Conservation (phyloP, 75 land plant species). For the Cupressus sempervirens region DNA sequence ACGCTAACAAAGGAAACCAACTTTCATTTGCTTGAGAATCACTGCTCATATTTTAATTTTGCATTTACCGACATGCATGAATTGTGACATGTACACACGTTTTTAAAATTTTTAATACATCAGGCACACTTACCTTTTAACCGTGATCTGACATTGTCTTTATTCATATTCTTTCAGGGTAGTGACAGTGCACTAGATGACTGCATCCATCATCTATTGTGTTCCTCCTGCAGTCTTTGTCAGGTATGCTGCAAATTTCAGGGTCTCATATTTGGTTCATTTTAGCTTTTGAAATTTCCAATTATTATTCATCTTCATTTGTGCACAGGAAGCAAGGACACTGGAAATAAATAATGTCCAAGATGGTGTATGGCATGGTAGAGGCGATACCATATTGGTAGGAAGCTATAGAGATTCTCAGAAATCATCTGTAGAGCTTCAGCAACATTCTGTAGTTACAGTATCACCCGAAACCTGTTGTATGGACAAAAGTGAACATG, state of each 20-base stretch:
- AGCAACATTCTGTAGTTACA: slow-evolving; percentile 17
- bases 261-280: not conserved
- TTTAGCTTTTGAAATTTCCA: not conserved
- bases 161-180: slow-evolving; percentile 36
- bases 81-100: not conserved
- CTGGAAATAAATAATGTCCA: slow-evolving; percentile 85
- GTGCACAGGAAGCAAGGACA: slow-evolving; percentile 74
- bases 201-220: slow-evolving; percentile 61
- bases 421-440: slow-evolving; percentile 27
- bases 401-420: slow-evolving; percentile 42
- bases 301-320: not conserved
- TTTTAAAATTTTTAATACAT: not conserved
- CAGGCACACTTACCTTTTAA: not conserved
- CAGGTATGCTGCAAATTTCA: slow-evolving; percentile 43
- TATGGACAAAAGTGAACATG: slow-evolving; percentile 19
- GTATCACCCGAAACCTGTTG: slow-evolving; percentile 23
- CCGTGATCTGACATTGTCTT: not conserved
- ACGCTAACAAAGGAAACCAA: not conserved
- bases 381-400: slow-evolving; percentile 83
- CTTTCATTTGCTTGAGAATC: not conserved
- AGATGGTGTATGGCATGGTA: slow-evolving; percentile 81
- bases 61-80: not conserved
- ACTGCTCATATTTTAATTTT: not conserved
- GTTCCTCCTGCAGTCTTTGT: slow-evolving; percentile 76
- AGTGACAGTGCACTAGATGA: slow-evolving; percentile 70